Evolutionary conservation across 768 basidiomycete genomes (phyloP), one percentile per base, ranked within the genome.

Genomic region (Artomyces pyxidatus): DNA sequence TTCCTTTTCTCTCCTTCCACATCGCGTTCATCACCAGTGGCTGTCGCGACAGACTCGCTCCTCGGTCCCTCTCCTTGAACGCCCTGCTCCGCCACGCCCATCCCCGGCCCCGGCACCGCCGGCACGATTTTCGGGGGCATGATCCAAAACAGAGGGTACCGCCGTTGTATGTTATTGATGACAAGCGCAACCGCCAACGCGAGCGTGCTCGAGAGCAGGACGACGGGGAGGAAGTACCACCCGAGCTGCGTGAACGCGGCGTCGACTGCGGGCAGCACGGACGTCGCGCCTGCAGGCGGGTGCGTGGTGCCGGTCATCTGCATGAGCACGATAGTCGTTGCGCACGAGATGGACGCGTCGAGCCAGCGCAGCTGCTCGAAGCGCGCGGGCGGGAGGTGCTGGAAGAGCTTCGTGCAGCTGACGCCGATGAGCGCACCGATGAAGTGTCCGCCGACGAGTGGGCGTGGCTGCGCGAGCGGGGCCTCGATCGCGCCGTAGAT

Each of bases 261-360:
- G 55, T 70, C 71, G 25, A 74, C 59, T 2, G 72, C 68, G n/a
- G 76, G 71, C 9, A 78, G 63, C 28, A 79, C 63, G 19, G 77
- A 76, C 1, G 76, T 78, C n/a, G 75, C 78, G 49, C 77, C 79
- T 44, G 75, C 77, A 17, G 78, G 78, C 3, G 78, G 78, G 57
- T 79, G 78, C 7, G 69, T 71, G 6, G 73, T 80, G 10, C 59
- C 59, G 9, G 76, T 76, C 42, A 78, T 63, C 53, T 77, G 75
- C 78, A 80, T 77, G 21, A 66, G 57, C 12, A 75, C 71, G 30
- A 61, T 55, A 38, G 56, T 53, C 16, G 23, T 53, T n/a, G 46
- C 45, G 45, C 70, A 71, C 0, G 74, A 67, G 2, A 78, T 58
- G 1, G 74, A 72, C 5, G 66, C 75, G 8, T 71, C 69, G 11